Percentiles rank a stretch among this genome's conserved stretches.
These are phyloP conservation scores for Rhododendron griersonianum DNA, from an alignment of 148 eudicot species.

Conservation along the genomic window DNA sequence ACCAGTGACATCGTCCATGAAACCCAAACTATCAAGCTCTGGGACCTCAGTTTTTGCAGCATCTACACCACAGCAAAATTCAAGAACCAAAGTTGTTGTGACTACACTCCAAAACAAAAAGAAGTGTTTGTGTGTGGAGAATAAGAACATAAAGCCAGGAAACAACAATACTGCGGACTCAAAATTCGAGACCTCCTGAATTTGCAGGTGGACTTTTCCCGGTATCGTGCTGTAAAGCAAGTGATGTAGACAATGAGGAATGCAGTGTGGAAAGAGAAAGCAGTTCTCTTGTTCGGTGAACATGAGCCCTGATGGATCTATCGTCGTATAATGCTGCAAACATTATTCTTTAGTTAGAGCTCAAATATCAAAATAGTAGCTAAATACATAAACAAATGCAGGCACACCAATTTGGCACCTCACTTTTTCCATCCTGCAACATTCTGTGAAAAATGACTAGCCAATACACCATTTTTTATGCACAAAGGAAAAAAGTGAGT, in stretches of 20 bases:
- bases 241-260: slow-evolving; percentile 83
- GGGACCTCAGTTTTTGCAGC: slow-evolving; percentile 50
- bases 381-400: not conserved
- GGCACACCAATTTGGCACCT: slow-evolving; percentile 1
- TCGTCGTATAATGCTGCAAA: slow-evolving; percentile 89
- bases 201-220: slow-evolving; percentile 42
- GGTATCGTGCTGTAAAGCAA: slow-evolving; percentile 81
- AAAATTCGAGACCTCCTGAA: slow-evolving; percentile 53
- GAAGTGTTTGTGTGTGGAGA: not conserved
- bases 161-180: not conserved
- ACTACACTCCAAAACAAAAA: not conserved
- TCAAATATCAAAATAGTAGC: not conserved
- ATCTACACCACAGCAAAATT: slow-evolving; percentile 32
- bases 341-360: slow-evolving; percentile 17
- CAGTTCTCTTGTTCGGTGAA: slow-evolving; percentile 89
- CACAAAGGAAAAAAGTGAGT: not conserved
- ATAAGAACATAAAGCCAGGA: slow-evolving; percentile 4
- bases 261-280: slow-evolving; percentile 84
- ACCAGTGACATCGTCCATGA: slow-evolving; percentile 79
- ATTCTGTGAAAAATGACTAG: not conserved
- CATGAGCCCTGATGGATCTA: slow-evolving; percentile 93
- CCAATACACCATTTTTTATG: not conserved
- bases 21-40: slow-evolving; percentile 77
- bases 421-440: slow-evolving; percentile 2
- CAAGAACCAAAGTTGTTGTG: slow-evolving; percentile 2